Evolutionary conservation across 148 eudicot species (phyloP).

Genomic region (Arctostaphylos glauca): DNA sequence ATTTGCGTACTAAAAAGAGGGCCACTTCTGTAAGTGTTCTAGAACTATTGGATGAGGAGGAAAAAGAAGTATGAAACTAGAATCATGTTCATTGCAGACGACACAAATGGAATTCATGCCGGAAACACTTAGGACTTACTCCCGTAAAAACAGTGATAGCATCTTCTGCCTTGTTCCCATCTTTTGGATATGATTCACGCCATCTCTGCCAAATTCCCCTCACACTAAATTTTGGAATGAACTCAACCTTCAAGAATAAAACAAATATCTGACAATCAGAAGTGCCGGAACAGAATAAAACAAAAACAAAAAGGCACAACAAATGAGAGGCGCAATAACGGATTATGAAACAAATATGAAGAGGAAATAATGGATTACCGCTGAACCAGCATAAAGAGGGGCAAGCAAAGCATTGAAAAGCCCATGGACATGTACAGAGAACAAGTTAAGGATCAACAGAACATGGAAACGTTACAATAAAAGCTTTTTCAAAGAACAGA

Average conservation of each 20-base stretch:
- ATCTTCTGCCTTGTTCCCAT: conserved; percentile 50
- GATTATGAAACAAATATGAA: background rate
- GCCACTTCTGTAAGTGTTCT: background rate
- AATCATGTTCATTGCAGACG: background rate
- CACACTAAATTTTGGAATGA: conserved; percentile 96
- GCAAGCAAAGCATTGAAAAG: conserved; percentile 92
- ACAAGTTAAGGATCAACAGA: conserved; percentile 55
- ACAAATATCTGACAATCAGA: conserved; percentile 10
- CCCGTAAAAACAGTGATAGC: conserved; percentile 93
- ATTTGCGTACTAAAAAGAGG: background rate
- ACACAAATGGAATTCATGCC: background rate
- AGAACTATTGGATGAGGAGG: background rate
- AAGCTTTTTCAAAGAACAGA: background rate
- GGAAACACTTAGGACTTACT: conserved; percentile 41
- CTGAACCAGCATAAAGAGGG: conserved; percentile 87
- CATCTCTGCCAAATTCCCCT: conserved; percentile 99
- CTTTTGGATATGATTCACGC: conserved; percentile 88
- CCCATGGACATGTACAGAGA: conserved; percentile 81
- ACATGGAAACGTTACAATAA: background rate
- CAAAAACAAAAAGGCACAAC: background rate
- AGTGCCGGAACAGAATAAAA: background rate
- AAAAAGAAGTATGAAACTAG: background rate
- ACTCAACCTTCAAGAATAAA: conserved; percentile 73
- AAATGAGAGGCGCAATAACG: background rate
- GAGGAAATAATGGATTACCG: conserved; percentile 43